Percentiles rank a stretch among this genome's conserved stretches.
phyloP scores from a whole-genome alignment of 2,329 filamentous ascomycete species.

The Aspergillus cejpii region DNA sequence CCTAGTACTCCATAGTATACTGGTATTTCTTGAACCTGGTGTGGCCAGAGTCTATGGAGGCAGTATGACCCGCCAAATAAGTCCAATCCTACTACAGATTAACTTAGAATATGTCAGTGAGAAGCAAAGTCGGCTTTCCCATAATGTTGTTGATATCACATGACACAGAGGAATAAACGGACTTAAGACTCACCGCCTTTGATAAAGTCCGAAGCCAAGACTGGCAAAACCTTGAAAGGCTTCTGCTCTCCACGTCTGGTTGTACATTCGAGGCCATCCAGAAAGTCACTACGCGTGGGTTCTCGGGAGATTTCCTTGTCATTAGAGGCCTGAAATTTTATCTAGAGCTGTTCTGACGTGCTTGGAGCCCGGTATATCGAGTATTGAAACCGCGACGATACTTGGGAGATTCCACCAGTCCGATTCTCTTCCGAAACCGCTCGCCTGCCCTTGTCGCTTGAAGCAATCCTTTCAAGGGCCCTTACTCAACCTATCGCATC shows the following conservation, averaged over 20 bases:
- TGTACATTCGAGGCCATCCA: background rate
- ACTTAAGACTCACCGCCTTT: slow-evolving; percentile 14
- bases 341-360: background rate
- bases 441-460: background rate
- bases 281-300: background rate
- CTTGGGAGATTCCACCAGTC: background rate
- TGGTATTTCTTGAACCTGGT: no score
- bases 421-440: background rate
- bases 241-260: slow-evolving; percentile 3
- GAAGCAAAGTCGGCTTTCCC: no score
- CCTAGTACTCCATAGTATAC: no score
- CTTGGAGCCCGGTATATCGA: no score
- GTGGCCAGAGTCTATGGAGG: no score
- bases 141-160: no score
- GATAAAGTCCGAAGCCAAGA: slow-evolving; percentile 10
- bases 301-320: background rate
- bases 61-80: no score
- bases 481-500: background rate
- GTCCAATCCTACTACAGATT: no score
- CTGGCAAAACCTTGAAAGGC: slow-evolving; percentile 11
- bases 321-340: background rate
- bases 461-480: background rate
- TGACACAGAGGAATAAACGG: background rate
- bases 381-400: no score
- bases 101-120: no score